These are phyloP conservation scores for Plantago ovata DNA, from an alignment of 257 asterid species.

Conservation along the genomic window DNA sequence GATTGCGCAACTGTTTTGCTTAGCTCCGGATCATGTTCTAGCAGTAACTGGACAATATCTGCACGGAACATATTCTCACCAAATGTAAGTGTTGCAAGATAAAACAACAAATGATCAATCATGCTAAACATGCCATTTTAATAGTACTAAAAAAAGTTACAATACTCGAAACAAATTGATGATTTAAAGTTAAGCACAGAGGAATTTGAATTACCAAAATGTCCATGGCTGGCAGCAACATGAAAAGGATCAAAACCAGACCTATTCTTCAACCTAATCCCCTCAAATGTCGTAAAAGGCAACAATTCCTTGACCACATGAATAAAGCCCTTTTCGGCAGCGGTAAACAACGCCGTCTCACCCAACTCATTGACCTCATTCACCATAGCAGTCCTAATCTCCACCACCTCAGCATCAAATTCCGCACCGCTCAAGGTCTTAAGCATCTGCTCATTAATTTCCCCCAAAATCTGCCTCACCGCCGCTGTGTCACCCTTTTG, in stretches of 20 bases:
- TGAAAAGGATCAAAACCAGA: constrained; percentile 49
- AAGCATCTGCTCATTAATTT: constrained; percentile 44
- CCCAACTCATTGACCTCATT: constrained; percentile 52
- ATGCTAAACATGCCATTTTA: background rate
- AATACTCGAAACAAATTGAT: background rate
- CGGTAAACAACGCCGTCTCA: constrained; percentile 46
- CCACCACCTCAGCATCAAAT: constrained; percentile 44
- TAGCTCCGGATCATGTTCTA: constrained; percentile 45
- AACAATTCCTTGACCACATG: constrained; percentile 42
- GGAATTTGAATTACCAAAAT: constrained; percentile 37
- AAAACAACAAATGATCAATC: background rate
- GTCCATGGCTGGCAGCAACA: constrained; percentile 49
- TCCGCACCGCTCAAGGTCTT: constrained; percentile 35
- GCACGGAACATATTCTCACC: background rate
- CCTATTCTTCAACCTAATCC: constrained; percentile 36
- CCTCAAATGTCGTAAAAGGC: constrained; percentile 37
- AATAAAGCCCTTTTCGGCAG: constrained; percentile 43
- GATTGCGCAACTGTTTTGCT: constrained; percentile 51
- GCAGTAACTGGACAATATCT: constrained; percentile 46
- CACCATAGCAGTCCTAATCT: constrained; percentile 50
- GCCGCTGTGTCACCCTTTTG: constrained; percentile 43
- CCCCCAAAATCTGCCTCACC: constrained; percentile 41
- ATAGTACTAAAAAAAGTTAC: no score
- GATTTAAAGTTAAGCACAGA: no score
- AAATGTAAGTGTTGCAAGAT: no score